Evolutionary conservation across 176 grass and related monocot species (phyloP).

Genomic region (Carex littledalei): DNA sequence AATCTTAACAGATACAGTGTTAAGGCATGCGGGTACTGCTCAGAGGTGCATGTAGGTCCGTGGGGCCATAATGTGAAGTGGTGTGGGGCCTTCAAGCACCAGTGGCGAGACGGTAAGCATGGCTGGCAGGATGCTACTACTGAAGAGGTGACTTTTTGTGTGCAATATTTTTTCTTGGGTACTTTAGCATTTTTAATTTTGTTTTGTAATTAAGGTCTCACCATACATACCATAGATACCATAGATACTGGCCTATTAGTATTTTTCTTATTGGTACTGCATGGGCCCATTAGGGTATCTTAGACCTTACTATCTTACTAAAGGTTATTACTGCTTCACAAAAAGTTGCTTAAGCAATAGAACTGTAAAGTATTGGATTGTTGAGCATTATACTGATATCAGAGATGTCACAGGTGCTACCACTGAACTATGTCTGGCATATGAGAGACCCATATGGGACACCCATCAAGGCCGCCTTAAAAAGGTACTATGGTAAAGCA

Average conservation of each 20-base stretch:
- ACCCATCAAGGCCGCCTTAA: constrained; percentile 48
- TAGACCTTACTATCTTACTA: not conserved
- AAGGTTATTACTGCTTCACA: not conserved
- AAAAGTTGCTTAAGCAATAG: not conserved
- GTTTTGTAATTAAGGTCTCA: not conserved
- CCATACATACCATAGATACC: not conserved
- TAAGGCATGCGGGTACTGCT: constrained; percentile 85
- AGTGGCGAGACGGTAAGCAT: constrained; percentile 86
- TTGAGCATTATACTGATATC: not conserved
- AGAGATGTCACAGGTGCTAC: constrained; percentile 34
- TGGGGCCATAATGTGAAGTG: constrained; percentile 91
- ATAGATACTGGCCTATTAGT: not conserved
- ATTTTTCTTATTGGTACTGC: not conserved
- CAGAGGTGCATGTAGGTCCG: constrained; percentile 83
- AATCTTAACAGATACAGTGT: constrained; percentile 41
- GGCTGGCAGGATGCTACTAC: constrained; percentile 86
- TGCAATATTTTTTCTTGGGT: not conserved
- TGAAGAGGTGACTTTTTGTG: constrained; percentile 41
- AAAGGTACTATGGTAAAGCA: constrained; percentile 79
- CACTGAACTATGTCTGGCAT: constrained; percentile 82
- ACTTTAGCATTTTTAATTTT: not conserved
- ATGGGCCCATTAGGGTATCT: not conserved
- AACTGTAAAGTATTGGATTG: not conserved
- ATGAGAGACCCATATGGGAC: constrained; percentile 44
- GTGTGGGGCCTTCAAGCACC: constrained; percentile 93